phyloP scores from a whole-genome alignment of 306 rosid genomes.

The Clitoria ternatea region DNA sequence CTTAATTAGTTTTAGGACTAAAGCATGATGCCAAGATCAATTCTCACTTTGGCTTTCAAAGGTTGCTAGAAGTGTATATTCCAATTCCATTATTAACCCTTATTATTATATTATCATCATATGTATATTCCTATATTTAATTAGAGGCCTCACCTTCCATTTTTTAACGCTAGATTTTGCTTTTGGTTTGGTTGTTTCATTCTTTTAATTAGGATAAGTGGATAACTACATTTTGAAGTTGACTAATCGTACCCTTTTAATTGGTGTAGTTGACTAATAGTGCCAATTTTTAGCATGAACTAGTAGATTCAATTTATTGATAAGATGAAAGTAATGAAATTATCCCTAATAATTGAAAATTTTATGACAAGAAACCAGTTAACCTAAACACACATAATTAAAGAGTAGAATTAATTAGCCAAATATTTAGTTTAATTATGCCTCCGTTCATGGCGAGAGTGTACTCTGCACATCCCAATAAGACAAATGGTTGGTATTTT shows the following conservation, averaged over 20 bases:
- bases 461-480: not conserved
- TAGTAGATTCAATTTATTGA: not conserved
- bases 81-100: not conserved
- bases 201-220: not conserved
- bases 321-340: not conserved
- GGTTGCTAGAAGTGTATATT: constrained; percentile 31
- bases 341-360: not conserved
- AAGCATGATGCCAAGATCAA: constrained; percentile 13
- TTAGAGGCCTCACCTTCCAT: not conserved
- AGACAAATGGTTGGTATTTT: not conserved
- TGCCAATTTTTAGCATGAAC: not conserved
- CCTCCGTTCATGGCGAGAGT: not conserved
- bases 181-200: not conserved
- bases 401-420: not conserved
- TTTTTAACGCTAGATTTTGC: not conserved
- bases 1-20: constrained; percentile 20
- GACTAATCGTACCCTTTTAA: too few relatives aligned
- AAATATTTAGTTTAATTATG: not conserved
- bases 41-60: constrained; percentile 22
- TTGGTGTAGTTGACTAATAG: not conserved
- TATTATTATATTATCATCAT: not conserved
- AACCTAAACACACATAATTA: not conserved
- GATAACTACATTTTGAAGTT: too few relatives aligned
- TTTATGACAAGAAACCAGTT: not conserved
- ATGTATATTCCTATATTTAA: not conserved